Base-by-base conservation (phyloP, 768 basidiomycete genomes). In the Boletus bicolor region DNA sequence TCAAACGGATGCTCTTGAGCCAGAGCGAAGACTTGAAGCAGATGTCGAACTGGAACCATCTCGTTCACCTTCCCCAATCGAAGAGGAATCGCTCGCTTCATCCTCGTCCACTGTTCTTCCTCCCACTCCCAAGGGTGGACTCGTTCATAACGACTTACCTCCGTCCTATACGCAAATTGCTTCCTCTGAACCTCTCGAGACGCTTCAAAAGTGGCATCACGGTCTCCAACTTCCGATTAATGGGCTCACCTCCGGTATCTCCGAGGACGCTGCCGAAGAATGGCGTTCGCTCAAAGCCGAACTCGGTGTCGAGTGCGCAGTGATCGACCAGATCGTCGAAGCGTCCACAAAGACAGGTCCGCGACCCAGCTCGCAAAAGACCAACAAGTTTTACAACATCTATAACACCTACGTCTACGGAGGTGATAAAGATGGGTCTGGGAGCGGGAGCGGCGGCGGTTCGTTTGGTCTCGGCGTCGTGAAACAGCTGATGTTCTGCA, bases 251-350 rank as follows among this genome's bases (percentile, higher is more conserved):
- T 80, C 79, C 4, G 85, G 84, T 11, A 73, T 93, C 28, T 84
- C 89, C 5, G 78, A 82, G 50, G 89, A 90, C 36, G 75, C 82
- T 2, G 69, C 79, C 24, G 87, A 86, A 59, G 89, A 90, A 59
- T 93, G 91, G 91, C 83, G 82, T 59, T 79, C 84, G 7, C 73
- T 93, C 51, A 90, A 93, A 71, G 82, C 82, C 28, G 89, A 92
- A 66, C 77, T 93, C 9, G 91, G 91, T 11, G 77, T 91, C 43
- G 85, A 85, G 28, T 93, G 91, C 63, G 61, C 75, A 30, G 87
- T 89, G 44, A 87, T 93, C 62, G 90, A 93, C 68, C 82, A 85
- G 69, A 75, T 93, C 53, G 81, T 75, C 42, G 73, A 73, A 55
- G 76, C 79, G 4, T 68, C 69, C 21, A 50, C 63, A 15, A 71